A percentile compares a stretch with the other conserved stretches of the same genome.
phyloP scores from a whole-genome alignment of 352 stramenopile species.

The Pythium plurisporium region DNA sequence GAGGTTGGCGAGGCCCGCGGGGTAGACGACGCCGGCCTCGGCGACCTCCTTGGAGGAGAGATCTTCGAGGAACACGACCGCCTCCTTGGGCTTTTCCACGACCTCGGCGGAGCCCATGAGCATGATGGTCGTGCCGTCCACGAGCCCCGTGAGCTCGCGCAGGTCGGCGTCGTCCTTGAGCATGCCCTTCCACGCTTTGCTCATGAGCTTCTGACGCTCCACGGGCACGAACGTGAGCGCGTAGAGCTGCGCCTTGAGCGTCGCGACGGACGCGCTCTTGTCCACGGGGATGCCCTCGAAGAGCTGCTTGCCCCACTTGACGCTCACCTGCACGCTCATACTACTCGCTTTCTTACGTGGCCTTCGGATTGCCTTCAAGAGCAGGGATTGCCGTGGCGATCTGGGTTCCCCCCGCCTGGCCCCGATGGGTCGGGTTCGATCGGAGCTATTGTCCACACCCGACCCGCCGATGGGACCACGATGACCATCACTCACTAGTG shows the following conservation, averaged over 20 bases:
- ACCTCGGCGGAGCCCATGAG: constrained; percentile 94
- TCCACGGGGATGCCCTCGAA: constrained; percentile 66
- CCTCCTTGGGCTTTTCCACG: constrained; percentile 79
- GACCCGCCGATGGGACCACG: neutral
- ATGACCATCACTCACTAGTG: constrained; percentile 7
- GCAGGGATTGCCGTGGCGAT: neutral
- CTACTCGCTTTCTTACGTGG: neutral
- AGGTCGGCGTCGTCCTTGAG: constrained; percentile 83
- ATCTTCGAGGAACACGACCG: constrained; percentile 85
- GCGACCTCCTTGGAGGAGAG: constrained; percentile 80
- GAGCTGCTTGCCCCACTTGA: constrained; percentile 88
- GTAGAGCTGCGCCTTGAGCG: constrained; percentile 82
- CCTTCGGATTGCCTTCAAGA: constrained; percentile 8
- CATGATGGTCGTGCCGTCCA: constrained; percentile 72
- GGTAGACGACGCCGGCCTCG: constrained; percentile 77
- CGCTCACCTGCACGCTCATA: constrained; percentile 56
- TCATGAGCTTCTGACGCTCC: constrained; percentile 88
- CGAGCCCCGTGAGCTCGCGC: constrained; percentile 45
- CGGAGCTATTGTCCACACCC: neutral
- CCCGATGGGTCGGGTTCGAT: neutral
- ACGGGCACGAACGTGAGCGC: constrained; percentile 76
- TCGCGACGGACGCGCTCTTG: constrained; percentile 53
- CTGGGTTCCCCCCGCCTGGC: neutral
- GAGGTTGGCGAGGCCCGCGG: constrained; percentile 91
- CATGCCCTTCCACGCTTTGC: constrained; percentile 88